Base-by-base conservation (phyloP, 1,284 basidiomycete genomes). In the Melampsora larici-populina region DNA sequence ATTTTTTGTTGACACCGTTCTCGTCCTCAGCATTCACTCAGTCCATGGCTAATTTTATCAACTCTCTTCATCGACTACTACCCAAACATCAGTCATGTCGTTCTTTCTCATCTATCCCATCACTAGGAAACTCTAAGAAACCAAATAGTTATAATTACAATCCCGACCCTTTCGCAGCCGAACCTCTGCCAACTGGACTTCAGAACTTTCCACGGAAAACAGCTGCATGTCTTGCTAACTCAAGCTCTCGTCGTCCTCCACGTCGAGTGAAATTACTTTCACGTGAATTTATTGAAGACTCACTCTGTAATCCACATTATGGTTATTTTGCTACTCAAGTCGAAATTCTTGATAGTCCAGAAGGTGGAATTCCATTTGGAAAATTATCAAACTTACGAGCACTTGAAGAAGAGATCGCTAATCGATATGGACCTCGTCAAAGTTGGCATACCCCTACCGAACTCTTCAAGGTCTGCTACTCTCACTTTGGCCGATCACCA, bases 371-470 rank as follows among this genome's bases (percentile, higher is more conserved):
- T 21, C 33, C 33, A 55, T 58, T 58, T 58, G n/a, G 21, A 29
- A 58, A n/a, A 15, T 24, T 58, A 90, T 2, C 87, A 89, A 18
- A 88, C 89, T 80, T 80, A 2, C 80, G 79, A 11, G 80, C 79
- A 2, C 70, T 82, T 11, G 82, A 83, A 62, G 79, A 70, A 11
- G 81, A 79, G 0, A 79, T 81, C 36, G 18, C 60, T 13, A 72
- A 80, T 33, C 82, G 82, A 0, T 60, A 82, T 11, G 92, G 2
- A 89, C 94, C 94, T 6, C 88, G 89, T 81, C 97, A 99, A 84
- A 87, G 99, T 73, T 99, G 97, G 97, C 97, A 99, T 85, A 99
- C 97, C 0, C 97, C 97, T 0, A 97, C 94, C 1, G 96, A 99
- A 84, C 86, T 99, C 55, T 98, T 99, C 87, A 94, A 96, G 88